Conservation (phyloP, 163 green algal species). For the Scenedesmus sp. region DNA sequence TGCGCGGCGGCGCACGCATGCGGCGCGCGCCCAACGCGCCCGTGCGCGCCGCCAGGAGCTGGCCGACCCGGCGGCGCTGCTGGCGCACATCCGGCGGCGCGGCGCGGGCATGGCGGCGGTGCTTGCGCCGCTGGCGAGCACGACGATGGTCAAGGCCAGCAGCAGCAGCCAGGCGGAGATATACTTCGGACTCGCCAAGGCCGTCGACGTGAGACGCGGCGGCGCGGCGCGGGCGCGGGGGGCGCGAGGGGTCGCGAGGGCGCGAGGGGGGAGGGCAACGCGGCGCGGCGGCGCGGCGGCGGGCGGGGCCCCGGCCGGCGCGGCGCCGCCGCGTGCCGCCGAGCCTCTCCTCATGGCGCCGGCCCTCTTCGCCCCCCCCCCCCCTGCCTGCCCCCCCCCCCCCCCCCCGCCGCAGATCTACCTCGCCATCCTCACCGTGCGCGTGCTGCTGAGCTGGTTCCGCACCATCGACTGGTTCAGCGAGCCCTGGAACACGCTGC, state of each 20-base stretch:
- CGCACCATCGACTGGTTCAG: slow-evolving; percentile 61
- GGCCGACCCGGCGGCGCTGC: slow-evolving; percentile 1
- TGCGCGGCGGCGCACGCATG: too few species aligned
- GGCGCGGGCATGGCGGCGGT: slow-evolving; percentile 30
- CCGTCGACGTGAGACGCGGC: slow-evolving; percentile 56
- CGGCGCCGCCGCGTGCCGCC: too few species aligned
- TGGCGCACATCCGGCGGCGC: slow-evolving; percentile 15
- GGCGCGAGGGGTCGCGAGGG: neutral
- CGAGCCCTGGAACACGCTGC: slow-evolving; percentile 58
- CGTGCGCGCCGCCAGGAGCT: too few species aligned
- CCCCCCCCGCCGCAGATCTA: slow-evolving; percentile 56
- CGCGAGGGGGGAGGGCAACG: neutral
- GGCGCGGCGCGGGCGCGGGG: neutral
- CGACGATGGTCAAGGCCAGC: slow-evolving; percentile 33
- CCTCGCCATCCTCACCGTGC: slow-evolving; percentile 58
- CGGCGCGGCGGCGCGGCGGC: neutral
- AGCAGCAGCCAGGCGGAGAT: slow-evolving; percentile 52
- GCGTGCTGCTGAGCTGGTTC: slow-evolving; percentile 69
- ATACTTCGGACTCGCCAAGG: slow-evolving; percentile 58
- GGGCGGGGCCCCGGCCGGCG: neutral
- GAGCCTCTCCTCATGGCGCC: too few species aligned
- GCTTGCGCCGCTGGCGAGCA: slow-evolving; percentile 25
- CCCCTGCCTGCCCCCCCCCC: neutral
- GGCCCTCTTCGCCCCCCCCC: too few species aligned
- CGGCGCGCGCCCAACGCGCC: too few species aligned